Evolutionary conservation across 768 basidiomycete species (phyloP).

Genomic region (Hemileccinum rubropunctum): DNA sequence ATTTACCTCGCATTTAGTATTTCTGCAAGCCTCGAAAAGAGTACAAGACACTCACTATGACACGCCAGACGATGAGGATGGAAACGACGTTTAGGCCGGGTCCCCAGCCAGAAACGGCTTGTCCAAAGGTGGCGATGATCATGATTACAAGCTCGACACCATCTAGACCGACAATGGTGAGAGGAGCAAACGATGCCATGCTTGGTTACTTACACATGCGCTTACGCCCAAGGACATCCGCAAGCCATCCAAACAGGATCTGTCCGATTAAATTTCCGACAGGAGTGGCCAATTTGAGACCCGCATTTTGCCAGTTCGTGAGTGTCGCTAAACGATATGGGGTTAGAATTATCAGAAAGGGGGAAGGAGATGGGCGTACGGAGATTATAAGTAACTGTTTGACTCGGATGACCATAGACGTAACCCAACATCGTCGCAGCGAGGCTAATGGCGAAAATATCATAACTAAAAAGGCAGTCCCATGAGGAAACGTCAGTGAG

Average conservation of each 20-base stretch:
- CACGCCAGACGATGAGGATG: slow-evolving; percentile 76
- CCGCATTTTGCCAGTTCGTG: slow-evolving; percentile 58
- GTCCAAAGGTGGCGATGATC: slow-evolving; percentile 71
- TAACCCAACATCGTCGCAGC: slow-evolving; percentile 78
- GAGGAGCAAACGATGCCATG: neutral
- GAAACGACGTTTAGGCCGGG: slow-evolving; percentile 65
- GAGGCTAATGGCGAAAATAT: slow-evolving; percentile 86
- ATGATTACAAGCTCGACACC: slow-evolving; percentile 66
- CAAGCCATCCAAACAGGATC: slow-evolving; percentile 73
- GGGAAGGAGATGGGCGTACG: neutral
- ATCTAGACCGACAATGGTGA: slow-evolving; percentile 23
- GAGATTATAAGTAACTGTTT: neutral
- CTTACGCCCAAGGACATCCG: slow-evolving; percentile 71
- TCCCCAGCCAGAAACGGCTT: slow-evolving; percentile 67
- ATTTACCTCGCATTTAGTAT: slow-evolving; percentile 32
- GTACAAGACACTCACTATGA: slow-evolving; percentile 42
- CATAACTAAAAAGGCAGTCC: slow-evolving; percentile 39
- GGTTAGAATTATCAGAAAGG: slow-evolving; percentile 24
- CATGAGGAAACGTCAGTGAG: no score
- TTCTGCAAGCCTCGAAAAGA: neutral
- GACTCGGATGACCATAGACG: slow-evolving; percentile 61
- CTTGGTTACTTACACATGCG: slow-evolving; percentile 57
- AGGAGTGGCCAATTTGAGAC: slow-evolving; percentile 71
- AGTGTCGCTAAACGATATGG: neutral
- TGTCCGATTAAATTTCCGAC: slow-evolving; percentile 74